Evolutionary conservation across 2,329 filamentous ascomycete genomes (phyloP).

Genomic region (Colletotrichum abscissum): DNA sequence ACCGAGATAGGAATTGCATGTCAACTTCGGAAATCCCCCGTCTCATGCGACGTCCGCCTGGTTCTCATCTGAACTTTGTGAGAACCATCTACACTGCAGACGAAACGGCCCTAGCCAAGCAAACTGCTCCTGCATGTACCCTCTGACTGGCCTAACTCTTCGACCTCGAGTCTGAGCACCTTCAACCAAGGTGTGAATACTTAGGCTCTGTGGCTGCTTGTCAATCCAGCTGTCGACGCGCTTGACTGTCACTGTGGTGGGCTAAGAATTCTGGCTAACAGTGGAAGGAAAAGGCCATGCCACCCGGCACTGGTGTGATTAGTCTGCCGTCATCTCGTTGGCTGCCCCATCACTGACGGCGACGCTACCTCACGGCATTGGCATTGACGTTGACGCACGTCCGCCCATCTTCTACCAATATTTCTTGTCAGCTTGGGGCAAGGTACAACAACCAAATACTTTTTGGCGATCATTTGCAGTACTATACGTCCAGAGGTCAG

Average conservation of each 20-base stretch:
- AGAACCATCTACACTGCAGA: constrained; percentile 5
- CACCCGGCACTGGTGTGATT: neutral
- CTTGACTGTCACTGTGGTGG: neutral
- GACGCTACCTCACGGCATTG: constrained; percentile 17
- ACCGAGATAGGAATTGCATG: neutral
- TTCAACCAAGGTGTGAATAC: neutral
- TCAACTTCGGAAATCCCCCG: neutral
- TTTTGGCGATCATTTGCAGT: neutral
- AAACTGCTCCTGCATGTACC: constrained; percentile 18
- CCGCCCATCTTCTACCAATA: constrained; percentile 7
- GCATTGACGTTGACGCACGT: constrained; percentile 30
- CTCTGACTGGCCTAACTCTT: constrained; percentile 6
- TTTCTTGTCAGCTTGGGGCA: neutral
- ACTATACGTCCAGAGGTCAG: neutral
- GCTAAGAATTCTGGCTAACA: neutral
- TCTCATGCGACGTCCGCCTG: constrained; percentile 15
- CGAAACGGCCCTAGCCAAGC: constrained; percentile 32
- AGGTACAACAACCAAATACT: neutral
- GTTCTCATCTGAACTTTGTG: constrained; percentile 21
- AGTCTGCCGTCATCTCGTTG: neutral
- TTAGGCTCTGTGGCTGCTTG: neutral
- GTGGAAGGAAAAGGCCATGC: neutral
- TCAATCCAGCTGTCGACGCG: neutral
- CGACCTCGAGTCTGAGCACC: neutral
- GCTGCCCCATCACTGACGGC: constrained; percentile 5